phyloP scores from a whole-genome alignment of 768 basidiomycete genomes.

The Boletus fagicola region DNA sequence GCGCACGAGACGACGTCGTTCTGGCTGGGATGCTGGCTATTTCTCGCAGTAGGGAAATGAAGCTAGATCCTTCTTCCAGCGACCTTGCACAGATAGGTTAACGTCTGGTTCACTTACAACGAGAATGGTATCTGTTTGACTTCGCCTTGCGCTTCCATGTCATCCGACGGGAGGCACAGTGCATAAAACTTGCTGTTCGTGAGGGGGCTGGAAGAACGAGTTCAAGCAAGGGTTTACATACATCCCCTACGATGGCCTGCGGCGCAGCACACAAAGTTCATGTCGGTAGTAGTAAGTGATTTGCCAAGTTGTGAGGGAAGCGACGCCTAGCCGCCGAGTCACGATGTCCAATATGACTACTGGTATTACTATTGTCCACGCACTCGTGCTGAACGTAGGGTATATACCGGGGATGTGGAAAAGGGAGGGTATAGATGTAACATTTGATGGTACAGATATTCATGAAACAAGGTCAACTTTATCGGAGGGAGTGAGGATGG shows the following conservation, averaged over 20 bases:
- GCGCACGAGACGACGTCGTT: constrained; percentile 19
- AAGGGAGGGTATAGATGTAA: constrained; percentile 30
- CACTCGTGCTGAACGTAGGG: not conserved
- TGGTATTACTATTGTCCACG: not conserved
- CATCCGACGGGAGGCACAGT: not conserved
- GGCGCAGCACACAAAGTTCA: not conserved
- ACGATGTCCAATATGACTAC: not conserved
- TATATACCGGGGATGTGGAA: constrained; percentile 15
- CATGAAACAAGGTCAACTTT: not conserved
- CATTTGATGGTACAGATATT: constrained; percentile 16
- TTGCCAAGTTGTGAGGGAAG: not conserved
- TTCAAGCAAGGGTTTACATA: not conserved
- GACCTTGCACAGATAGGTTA: not conserved
- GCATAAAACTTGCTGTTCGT: not conserved
- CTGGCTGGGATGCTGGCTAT: constrained; percentile 35
- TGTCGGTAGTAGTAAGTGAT: not conserved
- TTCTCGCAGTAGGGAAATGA: constrained; percentile 49
- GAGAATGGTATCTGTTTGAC: constrained; percentile 39
- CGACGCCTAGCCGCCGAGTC: not conserved
- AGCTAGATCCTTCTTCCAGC: constrained; percentile 33
- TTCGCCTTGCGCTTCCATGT: constrained; percentile 17
- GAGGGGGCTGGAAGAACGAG: not conserved
- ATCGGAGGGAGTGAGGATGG: not conserved
- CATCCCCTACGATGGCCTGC: not conserved
- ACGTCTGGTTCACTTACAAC: constrained; percentile 35